phyloP scores from a whole-genome alignment of 805 yeast species.

The Pichia eremophila region DNA sequence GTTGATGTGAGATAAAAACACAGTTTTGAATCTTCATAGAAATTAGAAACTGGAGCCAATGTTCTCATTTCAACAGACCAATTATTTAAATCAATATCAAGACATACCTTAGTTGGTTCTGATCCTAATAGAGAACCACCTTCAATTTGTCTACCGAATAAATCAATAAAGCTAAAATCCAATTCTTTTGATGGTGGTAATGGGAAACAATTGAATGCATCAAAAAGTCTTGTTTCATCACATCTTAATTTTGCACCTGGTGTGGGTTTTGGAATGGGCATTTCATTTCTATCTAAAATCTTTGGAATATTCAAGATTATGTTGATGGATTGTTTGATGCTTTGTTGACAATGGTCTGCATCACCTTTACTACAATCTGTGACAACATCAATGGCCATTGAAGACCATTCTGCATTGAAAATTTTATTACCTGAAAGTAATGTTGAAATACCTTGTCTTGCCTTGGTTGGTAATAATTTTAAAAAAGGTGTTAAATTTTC shows the following conservation, averaged over 20 bases:
- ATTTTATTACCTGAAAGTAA: conserved; percentile 83
- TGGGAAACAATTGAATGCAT: conserved; percentile 73
- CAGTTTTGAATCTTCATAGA: conserved; percentile 4
- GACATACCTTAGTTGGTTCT: conserved; percentile 33
- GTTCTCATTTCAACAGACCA: conserved; percentile 33
- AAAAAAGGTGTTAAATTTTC: conserved; percentile 92
- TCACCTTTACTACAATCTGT: conserved; percentile 38
- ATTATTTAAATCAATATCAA: conserved; percentile 28
- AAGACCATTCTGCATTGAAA: conserved; percentile 90
- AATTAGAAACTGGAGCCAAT: neutral
- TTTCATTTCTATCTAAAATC: conserved; percentile 49
- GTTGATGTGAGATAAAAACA: conserved; percentile 20
- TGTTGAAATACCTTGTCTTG: conserved; percentile 79
- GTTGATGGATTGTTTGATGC: conserved; percentile 58
- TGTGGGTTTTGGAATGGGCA: conserved; percentile 74
- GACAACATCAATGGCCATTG: conserved; percentile 76
- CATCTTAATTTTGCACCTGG: conserved; percentile 66
- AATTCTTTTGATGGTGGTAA: conserved; percentile 38
- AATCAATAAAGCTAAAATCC: conserved; percentile 44
- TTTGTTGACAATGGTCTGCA: conserved; percentile 33
- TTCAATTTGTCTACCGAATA: conserved; percentile 60
- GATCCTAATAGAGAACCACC: conserved; percentile 57
- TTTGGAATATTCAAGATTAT: conserved; percentile 65
- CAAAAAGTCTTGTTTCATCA: conserved; percentile 50
- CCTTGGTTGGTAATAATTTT: conserved; percentile 84